These are phyloP conservation scores for Zea luxurians DNA, from an alignment of 176 grass and related monocot genomes.

Conservation along the genomic window DNA sequence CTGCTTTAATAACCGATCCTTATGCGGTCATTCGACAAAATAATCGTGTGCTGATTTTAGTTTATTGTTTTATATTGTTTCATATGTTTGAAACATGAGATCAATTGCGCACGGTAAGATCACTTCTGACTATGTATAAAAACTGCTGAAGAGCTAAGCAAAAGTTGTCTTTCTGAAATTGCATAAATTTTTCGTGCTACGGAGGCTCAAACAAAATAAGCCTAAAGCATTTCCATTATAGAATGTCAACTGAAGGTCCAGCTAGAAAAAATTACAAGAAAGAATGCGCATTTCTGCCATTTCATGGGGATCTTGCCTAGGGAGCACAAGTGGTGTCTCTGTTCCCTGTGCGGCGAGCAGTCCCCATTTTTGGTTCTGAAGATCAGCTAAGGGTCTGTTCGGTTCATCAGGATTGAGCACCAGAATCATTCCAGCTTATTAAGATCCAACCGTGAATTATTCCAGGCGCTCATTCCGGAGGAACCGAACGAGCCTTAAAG, in stretches of 20 bases:
- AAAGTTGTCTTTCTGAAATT: not conserved
- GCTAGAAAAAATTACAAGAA: not conserved
- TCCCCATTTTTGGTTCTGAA: not conserved
- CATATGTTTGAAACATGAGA: not conserved
- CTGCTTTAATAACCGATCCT: too few species aligned
- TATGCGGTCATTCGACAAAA: too few species aligned
- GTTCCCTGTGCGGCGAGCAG: slow-evolving; percentile 26
- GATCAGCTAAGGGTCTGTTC: not conserved
- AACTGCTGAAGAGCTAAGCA: not conserved
- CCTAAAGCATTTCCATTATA: not conserved
- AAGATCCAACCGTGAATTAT: too few species aligned
- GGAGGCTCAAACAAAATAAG: not conserved
- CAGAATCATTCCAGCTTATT: too few species aligned
- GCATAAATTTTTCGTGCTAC: not conserved
- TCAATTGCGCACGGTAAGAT: not conserved
- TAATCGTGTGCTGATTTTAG: too few species aligned
- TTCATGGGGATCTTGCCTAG: not conserved
- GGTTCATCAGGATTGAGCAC: too few species aligned
- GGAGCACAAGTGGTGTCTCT: slow-evolving; percentile 54
- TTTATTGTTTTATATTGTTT: not conserved
- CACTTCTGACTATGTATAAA: not conserved
- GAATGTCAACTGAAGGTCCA: not conserved
- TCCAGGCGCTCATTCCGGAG: too few species aligned
- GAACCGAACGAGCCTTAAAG: not conserved
- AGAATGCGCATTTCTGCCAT: slow-evolving; percentile 4